Conservation (phyloP, 176 grass and related monocot species). For the Phragmites australis region DNA sequence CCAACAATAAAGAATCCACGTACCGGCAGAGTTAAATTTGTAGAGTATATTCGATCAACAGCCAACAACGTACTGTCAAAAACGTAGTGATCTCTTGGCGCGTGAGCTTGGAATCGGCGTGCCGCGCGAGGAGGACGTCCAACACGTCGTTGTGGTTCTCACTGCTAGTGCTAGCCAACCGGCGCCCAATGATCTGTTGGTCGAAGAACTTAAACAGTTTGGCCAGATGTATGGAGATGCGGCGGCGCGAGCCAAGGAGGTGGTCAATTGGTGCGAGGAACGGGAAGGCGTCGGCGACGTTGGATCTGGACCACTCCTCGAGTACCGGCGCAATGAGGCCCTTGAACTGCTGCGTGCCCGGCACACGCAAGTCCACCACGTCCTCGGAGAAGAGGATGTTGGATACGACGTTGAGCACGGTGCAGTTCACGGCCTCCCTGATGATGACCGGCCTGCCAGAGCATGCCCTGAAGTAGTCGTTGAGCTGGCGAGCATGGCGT, state of each 20-base stretch:
- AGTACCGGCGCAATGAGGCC: slow-evolving; percentile 10
- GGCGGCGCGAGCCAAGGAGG: slow-evolving; percentile 32
- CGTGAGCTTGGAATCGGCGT: slow-evolving; percentile 1
- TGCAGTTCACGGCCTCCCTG: slow-evolving; percentile 26
- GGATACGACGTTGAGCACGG: slow-evolving; percentile 43
- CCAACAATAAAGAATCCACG: not conserved
- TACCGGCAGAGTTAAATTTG: not conserved
- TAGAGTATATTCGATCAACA: not conserved
- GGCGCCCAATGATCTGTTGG: slow-evolving; percentile 3
- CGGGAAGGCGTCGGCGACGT: slow-evolving; percentile 36
- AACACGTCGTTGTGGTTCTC: slow-evolving; percentile 7
- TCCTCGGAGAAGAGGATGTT: slow-evolving; percentile 45
- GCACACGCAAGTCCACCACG: slow-evolving; percentile 13
- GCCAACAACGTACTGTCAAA: slow-evolving; percentile 14
- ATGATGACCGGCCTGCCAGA: not conserved
- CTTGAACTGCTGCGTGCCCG: slow-evolving; percentile 2
- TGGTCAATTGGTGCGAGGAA: slow-evolving; percentile 28
- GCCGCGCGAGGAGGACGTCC: slow-evolving; percentile 7
- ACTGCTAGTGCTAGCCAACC: not conserved
- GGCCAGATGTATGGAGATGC: not conserved
- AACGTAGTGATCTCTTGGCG: slow-evolving; percentile 32
- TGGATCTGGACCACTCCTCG: slow-evolving; percentile 23
- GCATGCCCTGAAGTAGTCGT: not conserved
- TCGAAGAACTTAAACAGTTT: slow-evolving; percentile 45
- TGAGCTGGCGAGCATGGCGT: not conserved